Base-by-base conservation (phyloP, 805 yeast species). In the Henningerozyma blattae region DNA sequence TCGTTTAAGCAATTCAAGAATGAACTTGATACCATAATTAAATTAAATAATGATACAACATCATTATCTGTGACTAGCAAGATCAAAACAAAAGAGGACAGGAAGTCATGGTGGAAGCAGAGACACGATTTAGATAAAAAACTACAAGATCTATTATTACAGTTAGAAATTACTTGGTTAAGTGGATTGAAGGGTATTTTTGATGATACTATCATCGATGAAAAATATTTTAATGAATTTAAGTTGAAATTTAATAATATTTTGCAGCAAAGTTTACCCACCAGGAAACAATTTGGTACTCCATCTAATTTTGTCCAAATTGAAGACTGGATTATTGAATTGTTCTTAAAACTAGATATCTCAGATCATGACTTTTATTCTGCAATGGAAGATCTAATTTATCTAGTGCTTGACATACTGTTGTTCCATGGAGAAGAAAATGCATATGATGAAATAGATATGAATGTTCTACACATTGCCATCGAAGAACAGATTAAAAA, bases 181-280 rank as follows among this genome's bases (percentile, higher is more conserved):
- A 85, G 89, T 12, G 93, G 89, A 0, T 81, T 85, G 43, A 59
- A 59, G 34, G 77, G 86, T 0, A 48, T 84, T 3, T 78, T 87
- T 48, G 58, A 62, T 27, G 57, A 59, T 1, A 41, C 41, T 7
- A 44, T 45, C 2, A 41, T 58, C 1, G 52, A 61, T 13, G 35
- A 42, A 8, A 45, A 41, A 0, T 44, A 44, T 6, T 42, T 63
- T 12, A 36, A 35, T 3, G 34, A 40, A 8, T 70, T 76, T 40
- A 62, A 58, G 32, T 28, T 33, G 1, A 50, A 54, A 5, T 56
- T 75, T 31, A 48, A 60, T 24, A 48, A 42, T 2, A 56, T 72
- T 9, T 46, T 77, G 7, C 57, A 59, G n/a, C 56, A 56, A 25
- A 57, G 66, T 39, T 45, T 73, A 5, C 77, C 79, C 2, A 65